Evolutionary conservation across 345 rosid genomes (phyloP).

Genomic region (Eucalyptus curtisii): DNA sequence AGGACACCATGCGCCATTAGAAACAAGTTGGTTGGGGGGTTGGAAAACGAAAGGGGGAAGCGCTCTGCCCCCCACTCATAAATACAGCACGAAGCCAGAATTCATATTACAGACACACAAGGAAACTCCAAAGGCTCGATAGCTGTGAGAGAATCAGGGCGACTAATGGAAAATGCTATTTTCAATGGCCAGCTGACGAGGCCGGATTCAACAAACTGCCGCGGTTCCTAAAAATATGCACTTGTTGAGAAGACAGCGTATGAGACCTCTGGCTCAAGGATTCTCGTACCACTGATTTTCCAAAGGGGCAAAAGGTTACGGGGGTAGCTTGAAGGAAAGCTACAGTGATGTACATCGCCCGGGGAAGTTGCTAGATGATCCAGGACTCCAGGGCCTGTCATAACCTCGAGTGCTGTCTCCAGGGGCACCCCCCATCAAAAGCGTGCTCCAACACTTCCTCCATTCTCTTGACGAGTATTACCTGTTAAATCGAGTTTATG

Average conservation of each 20-base stretch:
- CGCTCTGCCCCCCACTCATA: neutral
- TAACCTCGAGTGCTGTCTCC: constrained; percentile 73
- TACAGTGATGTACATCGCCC: neutral
- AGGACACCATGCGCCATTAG: neutral
- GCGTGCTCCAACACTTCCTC: constrained; percentile 94
- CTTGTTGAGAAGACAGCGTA: neutral
- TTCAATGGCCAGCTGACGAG: neutral
- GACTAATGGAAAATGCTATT: neutral
- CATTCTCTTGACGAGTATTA: constrained; percentile 78
- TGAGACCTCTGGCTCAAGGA: neutral
- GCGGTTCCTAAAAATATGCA: neutral
- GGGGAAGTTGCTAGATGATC: neutral
- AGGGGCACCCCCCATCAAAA: constrained; percentile 94
- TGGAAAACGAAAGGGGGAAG: neutral
- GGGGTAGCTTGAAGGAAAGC: neutral
- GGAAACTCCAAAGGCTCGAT: neutral
- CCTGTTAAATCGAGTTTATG: constrained; percentile 21
- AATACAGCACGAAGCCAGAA: neutral
- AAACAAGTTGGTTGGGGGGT: neutral
- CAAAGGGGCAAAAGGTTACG: neutral
- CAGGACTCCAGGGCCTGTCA: constrained; percentile 15
- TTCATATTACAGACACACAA: neutral
- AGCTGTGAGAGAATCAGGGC: neutral
- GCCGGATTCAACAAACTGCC: neutral
- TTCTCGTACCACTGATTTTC: neutral